phyloP scores from a whole-genome alignment of 768 basidiomycete species.

The Suillus cothurnatus region DNA sequence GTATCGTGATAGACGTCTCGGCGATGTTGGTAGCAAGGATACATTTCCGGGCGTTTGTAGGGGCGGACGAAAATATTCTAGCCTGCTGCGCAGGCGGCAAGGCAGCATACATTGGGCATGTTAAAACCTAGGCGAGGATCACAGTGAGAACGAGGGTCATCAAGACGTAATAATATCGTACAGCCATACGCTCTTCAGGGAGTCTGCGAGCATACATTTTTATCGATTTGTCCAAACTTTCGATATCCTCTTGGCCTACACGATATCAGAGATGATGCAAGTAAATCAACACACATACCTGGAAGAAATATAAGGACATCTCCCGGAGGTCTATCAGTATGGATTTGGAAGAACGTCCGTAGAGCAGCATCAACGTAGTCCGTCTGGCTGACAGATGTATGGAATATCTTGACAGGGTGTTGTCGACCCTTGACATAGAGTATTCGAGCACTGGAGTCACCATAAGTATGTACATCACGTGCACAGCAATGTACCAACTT shows the following conservation, averaged over 20 bases:
- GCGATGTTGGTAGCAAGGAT: slow-evolving; percentile 98
- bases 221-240: slow-evolving; percentile 79
- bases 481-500: slow-evolving; percentile 51
- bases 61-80: slow-evolving; percentile 72
- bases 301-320: slow-evolving; percentile 95
- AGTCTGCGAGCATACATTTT: slow-evolving; percentile 67
- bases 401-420: slow-evolving; percentile 85
- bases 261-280: neutral
- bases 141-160: slow-evolving; percentile 10
- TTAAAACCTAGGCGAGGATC: slow-evolving; percentile 54
- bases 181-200: slow-evolving; percentile 56
- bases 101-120: slow-evolving; percentile 86
- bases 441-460: slow-evolving; percentile 69
- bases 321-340: slow-evolving; percentile 75
- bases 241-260: slow-evolving; percentile 95
- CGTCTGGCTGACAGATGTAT: slow-evolving; percentile 68
- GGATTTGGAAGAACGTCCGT: slow-evolving; percentile 94
- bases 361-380: slow-evolving; percentile 91
- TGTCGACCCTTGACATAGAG: slow-evolving; percentile 93
- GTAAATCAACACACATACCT: slow-evolving; percentile 42
- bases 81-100: slow-evolving; percentile 78
- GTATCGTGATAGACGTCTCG: slow-evolving; percentile 97
- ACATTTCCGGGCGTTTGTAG: slow-evolving; percentile 78
- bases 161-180: slow-evolving; percentile 28
- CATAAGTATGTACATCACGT: neutral